Evolutionary conservation across 768 basidiomycete species (phyloP), one percentile per base, ranked within the genome.

Genomic region (Lenzites betulinus): DNA sequence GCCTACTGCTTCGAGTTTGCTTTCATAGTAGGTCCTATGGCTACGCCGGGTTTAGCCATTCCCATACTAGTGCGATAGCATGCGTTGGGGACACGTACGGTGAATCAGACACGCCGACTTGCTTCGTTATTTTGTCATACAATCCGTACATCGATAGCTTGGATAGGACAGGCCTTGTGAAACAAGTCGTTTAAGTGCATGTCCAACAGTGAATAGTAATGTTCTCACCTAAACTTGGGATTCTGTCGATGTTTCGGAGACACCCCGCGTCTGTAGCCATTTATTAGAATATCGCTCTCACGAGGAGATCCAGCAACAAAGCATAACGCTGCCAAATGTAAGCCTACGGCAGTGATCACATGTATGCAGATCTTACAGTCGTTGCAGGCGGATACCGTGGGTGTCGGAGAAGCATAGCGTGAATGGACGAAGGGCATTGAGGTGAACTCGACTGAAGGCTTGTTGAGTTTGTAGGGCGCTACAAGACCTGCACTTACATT

Each of bases 201-300:
- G 25, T n/a, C 35, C 36, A 3, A 16, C 20, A 4, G 25, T 42
- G 35, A 22, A 22, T 0, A 20, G n/a, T 9, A 20, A 39, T 5
- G 13, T 7, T 57, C 72, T 50, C 57, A 88, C 92, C 86, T 83
- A 41, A 82, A 85, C 70, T 87, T 87, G 7, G 80, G 74, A 33
- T 80, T 80, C 62, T 82, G 77, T 25, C 88, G 79, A 66, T 90
- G 83, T 68, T 90, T 92, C 0, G 87, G 83, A 12, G 89, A 76
- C 1, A 90, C 84, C 1, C 92, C 92, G 46, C 92, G 85, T 66
- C 83, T 87, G n/a, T 87, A 75, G 2, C 93, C 92, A 62, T 90
- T 91, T 64, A 90, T 90, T 47, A 93, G 68, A 22, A 92, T 79
- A 69, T 95, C 90, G 28, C 74, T 70, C 6, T 75, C 60, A n/a